These are phyloP conservation scores for Curvularia sp. DNA, from an alignment of 2,329 filamentous ascomycete species.

Conservation along the genomic window DNA sequence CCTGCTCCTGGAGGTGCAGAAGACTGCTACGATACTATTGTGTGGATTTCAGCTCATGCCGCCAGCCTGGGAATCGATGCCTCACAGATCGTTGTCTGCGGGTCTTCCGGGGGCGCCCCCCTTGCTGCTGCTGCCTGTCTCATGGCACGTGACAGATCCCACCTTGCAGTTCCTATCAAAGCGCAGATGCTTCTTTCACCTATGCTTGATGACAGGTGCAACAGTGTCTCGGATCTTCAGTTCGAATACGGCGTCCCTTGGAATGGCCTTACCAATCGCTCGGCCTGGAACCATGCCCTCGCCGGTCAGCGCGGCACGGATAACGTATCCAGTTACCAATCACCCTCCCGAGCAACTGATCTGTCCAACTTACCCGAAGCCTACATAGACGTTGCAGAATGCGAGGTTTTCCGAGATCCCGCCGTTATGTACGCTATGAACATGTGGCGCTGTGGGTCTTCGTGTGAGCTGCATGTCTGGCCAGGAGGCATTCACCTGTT, in stretches of 20 bases:
- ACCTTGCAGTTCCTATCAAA: conserved; percentile 16
- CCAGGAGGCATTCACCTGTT: conserved; percentile 24
- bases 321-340: conserved; percentile 22
- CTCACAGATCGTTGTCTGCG: conserved; percentile 23
- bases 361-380: conserved; percentile 23
- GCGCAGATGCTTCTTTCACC: conserved; percentile 24
- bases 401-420: conserved; percentile 30
- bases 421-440: conserved; percentile 22
- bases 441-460: conserved; percentile 29
- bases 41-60: conserved; percentile 25
- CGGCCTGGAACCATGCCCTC: conserved; percentile 22
- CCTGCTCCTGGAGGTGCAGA: conserved; percentile 22
- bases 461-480: conserved; percentile 31
- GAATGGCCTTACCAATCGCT: conserved; percentile 14
- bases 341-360: conserved; percentile 20
- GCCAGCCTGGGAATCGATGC: conserved; percentile 21
- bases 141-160: conserved; percentile 22
- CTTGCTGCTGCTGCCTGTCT: conserved; percentile 24
- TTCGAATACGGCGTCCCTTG: conserved; percentile 26
- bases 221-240: conserved; percentile 25
- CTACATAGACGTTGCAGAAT: conserved; percentile 30
- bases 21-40: conserved; percentile 24
- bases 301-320: conserved; percentile 14
- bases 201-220: conserved; percentile 23
- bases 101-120: conserved; percentile 19